phyloP scores from a whole-genome alignment of 306 rosid genomes.

The Begonia fuchsioides region DNA sequence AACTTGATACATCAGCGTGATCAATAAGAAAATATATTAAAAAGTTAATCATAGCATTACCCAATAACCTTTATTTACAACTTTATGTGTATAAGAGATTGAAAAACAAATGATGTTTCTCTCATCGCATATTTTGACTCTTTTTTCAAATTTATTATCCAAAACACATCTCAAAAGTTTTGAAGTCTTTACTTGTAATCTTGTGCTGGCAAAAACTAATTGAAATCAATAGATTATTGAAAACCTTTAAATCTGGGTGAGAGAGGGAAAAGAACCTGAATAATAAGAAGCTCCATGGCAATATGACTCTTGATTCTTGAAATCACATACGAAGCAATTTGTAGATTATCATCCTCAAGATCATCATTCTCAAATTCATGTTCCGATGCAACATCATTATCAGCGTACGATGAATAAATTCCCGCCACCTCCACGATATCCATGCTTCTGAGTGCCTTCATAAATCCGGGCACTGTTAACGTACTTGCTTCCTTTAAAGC shows the following conservation, averaged over 20 bases:
- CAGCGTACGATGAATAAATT: constrained; percentile 29
- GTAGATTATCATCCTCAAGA: constrained; percentile 75
- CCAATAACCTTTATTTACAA: no score
- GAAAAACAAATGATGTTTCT: no score
- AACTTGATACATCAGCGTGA: no score
- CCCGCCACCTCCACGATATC: constrained; percentile 34
- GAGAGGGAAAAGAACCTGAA: constrained; percentile 57
- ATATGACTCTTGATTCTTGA: constrained; percentile 79
- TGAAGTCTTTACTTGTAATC: no score
- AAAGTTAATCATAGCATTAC: no score
- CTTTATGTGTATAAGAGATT: no score
- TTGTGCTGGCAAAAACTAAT: no score
- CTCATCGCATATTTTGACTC: no score
- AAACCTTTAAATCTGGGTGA: background rate
- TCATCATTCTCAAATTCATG: constrained; percentile 58
- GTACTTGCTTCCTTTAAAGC: constrained; percentile 69
- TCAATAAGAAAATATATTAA: no score
- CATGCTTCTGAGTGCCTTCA: constrained; percentile 75
- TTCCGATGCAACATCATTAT: constrained; percentile 46
- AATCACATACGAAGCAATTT: constrained; percentile 65
- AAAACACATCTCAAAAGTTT: no score
- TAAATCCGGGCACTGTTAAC: constrained; percentile 60
- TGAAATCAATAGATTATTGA: no score
- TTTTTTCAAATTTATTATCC: no score
- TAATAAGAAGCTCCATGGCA: constrained; percentile 69